A percentile compares a stretch with the other conserved stretches of the same genome.
Evolutionary conservation across 352 stramenopile species (phyloP).

Genomic region (Phytopythium litorale): DNA sequence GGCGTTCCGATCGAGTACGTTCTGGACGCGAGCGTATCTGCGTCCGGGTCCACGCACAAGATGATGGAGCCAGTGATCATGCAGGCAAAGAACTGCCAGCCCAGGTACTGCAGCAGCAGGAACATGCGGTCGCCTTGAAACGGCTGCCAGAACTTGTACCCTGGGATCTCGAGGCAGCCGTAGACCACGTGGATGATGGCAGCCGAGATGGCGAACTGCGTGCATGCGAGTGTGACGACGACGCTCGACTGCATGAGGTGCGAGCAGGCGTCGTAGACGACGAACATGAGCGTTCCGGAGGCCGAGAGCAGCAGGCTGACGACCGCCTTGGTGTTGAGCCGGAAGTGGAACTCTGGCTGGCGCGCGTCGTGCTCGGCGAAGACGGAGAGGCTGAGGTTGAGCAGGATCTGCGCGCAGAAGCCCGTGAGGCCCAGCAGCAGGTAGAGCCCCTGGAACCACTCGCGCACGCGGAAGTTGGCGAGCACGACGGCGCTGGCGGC

Average conservation of each 20-base stretch:
- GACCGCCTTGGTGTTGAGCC: slow-evolving; percentile 42
- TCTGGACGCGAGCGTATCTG: slow-evolving; percentile 6
- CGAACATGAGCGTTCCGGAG: slow-evolving; percentile 38
- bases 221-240: slow-evolving; percentile 26
- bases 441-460: slow-evolving; percentile 53
- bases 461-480: slow-evolving; percentile 30
- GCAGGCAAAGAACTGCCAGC: slow-evolving; percentile 54
- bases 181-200: slow-evolving; percentile 52
- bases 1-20: slow-evolving; percentile 19
- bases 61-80: slow-evolving; percentile 34
- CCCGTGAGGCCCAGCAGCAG: slow-evolving; percentile 42
- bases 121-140: slow-evolving; percentile 52
- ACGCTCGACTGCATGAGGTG: slow-evolving; percentile 26
- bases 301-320: slow-evolving; percentile 44
- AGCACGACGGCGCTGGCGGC: slow-evolving; percentile 37
- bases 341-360: slow-evolving; percentile 15
- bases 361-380: slow-evolving; percentile 25
- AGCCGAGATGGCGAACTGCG: slow-evolving; percentile 38
- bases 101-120: slow-evolving; percentile 55
- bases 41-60: slow-evolving; percentile 22
- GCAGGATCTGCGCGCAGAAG: slow-evolving; percentile 50
- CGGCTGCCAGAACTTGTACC: slow-evolving; percentile 47
- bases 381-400: slow-evolving; percentile 53
- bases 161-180: slow-evolving; percentile 39
- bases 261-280: slow-evolving; percentile 35